phyloP scores from a whole-genome alignment of 108 stramenopile genomes.

The Nitzschia palea region DNA sequence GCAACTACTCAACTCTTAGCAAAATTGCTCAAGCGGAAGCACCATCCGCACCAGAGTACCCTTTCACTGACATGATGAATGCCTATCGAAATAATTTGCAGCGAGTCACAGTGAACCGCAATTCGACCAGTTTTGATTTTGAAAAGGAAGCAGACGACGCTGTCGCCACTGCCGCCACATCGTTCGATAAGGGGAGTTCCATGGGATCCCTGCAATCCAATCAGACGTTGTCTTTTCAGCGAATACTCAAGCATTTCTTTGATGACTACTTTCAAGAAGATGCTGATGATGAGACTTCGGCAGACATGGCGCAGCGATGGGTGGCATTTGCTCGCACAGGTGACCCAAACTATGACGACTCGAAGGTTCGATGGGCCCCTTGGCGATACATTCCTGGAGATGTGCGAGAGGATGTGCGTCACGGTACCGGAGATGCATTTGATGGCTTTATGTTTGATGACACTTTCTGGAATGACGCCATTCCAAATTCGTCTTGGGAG shows the following conservation, averaged over 20 bases:
- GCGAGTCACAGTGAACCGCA: conserved; percentile 22
- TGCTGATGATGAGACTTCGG: conserved; percentile 66
- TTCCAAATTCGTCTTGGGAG: conserved; percentile 14
- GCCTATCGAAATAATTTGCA: conserved; percentile 49
- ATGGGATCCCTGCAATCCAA: conserved; percentile 13
- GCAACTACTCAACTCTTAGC: conserved; percentile 56
- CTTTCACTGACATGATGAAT: conserved; percentile 53
- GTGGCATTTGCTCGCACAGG: conserved; percentile 51
- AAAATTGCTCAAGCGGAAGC: conserved; percentile 54
- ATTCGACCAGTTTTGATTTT: background rate
- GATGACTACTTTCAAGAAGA: conserved; percentile 66
- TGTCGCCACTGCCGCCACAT: background rate
- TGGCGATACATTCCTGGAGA: conserved; percentile 51
- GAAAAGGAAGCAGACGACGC: background rate
- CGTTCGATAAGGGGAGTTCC: background rate
- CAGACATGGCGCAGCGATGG: conserved; percentile 66
- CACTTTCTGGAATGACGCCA: conserved; percentile 2
- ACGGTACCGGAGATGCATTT: background rate
- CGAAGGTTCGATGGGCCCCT: conserved; percentile 54
- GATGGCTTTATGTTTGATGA: background rate
- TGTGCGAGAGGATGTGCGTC: background rate
- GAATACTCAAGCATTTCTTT: conserved; percentile 55
- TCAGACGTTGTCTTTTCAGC: conserved; percentile 44
- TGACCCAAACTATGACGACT: conserved; percentile 61
- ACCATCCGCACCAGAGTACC: conserved; percentile 59